Evolutionary conservation across 371 early-diverging fungal species (phyloP), one percentile per base, ranked within the genome.

Genomic region (Mucor saturninus): DNA sequence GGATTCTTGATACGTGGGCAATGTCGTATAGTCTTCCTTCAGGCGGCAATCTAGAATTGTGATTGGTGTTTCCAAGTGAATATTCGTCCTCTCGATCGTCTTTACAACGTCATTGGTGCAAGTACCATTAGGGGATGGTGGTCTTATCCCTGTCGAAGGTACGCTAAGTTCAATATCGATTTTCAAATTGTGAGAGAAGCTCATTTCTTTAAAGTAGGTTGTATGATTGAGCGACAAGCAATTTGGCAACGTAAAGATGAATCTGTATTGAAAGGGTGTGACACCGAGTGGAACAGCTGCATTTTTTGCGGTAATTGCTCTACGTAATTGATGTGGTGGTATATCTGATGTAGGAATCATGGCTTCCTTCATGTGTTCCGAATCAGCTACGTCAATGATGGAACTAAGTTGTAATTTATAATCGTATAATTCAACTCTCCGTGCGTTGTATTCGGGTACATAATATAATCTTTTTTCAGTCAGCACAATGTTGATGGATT

Each of bases 31-130:
- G 15, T 80, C 80, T 43, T 80, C 80, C 43, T 80, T 80, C 2
- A 80, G 71, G 0, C 80, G 71, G 35, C 80, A 80, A 43, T 80
- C 80, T 2, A 80, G 59, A 31, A 80, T 80, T 4, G 80, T 77
- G 50, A 80, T 75, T 11, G 80, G 80, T n/a, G 71, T 72, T 38
- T 77, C 80, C 4, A 80, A 61, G 31, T 73, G 76, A 11, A 81
- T 66, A 38, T 68, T 54, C 1, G 56, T 62, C 28, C 72, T 45
- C 35, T 65, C 37, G 5, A 31, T 35, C 0, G 51, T 32, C 1
- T 49, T 38, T 2, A 35, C 43, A 21, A 15, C 4, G 14, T 62
- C 40, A 13, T 45, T 21, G 7, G 15, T 15, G 8, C 21, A 15
- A 46, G 48, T 10, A 4, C 31, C 10, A 5, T 35, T 35, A 6